A percentile compares a stretch with the other conserved stretches of the same genome.
phyloP scores from a whole-genome alignment of 192 early-diverging fungal species.

The Mycoemilia scoparia region DNA sequence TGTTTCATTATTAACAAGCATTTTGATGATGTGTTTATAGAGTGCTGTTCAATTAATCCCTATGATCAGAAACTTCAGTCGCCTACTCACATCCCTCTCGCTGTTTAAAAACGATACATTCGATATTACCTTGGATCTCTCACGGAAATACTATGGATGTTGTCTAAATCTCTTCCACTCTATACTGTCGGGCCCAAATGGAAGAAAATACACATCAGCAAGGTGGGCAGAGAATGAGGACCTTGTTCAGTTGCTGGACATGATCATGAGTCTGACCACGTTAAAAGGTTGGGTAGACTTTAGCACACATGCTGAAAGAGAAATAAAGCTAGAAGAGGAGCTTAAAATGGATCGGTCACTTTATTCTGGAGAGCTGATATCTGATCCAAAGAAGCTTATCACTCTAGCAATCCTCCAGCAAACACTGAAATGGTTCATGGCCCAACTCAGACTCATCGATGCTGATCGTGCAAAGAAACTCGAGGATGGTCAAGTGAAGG shows the following conservation, averaged over 20 bases:
- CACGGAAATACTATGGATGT: slow-evolving; percentile 18
- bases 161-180: slow-evolving; percentile 23
- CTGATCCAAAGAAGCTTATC: slow-evolving; percentile 60
- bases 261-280: slow-evolving; percentile 20
- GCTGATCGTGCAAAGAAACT: slow-evolving; percentile 13
- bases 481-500: slow-evolving; percentile 18
- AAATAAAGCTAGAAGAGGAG: slow-evolving; percentile 55
- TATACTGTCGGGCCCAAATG: slow-evolving; percentile 22
- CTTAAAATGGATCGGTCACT: slow-evolving; percentile 67
- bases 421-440: slow-evolving; percentile 46
- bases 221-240: slow-evolving; percentile 45
- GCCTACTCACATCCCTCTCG: slow-evolving; percentile 17
- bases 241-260: slow-evolving; percentile 33
- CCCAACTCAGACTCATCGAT: slow-evolving; percentile 13
- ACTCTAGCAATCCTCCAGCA: slow-evolving; percentile 59
- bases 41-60: slow-evolving; percentile 23
- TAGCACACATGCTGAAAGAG: slow-evolving; percentile 27
- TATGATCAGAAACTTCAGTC: slow-evolving; percentile 16
- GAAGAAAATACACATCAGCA: slow-evolving; percentile 24
- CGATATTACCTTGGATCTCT: slow-evolving; percentile 21
- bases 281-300: not conserved
- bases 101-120: slow-evolving; percentile 24
- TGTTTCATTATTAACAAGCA: too few species aligned
- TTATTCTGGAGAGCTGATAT: slow-evolving; percentile 59
- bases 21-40: too few species aligned